Evolutionary conservation across 169 alveolate species (phyloP).

Genomic region (Eimeria praecox): DNA sequence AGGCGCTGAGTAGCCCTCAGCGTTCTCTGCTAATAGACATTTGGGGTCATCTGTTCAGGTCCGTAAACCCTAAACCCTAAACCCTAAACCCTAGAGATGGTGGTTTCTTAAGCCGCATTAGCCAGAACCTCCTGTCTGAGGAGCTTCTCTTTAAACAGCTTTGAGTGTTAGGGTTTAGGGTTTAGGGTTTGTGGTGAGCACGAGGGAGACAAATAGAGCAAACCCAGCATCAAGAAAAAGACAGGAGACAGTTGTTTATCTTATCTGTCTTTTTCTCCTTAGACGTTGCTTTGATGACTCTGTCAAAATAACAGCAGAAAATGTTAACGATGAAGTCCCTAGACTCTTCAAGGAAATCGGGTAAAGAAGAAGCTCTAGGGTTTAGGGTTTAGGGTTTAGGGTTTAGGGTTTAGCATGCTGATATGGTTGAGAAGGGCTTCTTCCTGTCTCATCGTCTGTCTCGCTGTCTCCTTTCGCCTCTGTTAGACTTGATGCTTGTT

Average conservation of each 20-base stretch:
- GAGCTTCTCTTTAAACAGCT: too few species aligned
- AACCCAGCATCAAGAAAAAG: not conserved
- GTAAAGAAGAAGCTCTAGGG: constrained; percentile 24
- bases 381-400: constrained; percentile 55
- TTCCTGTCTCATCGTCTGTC: too few species aligned
- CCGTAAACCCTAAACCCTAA: constrained; percentile 47
- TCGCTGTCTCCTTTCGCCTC: too few species aligned
- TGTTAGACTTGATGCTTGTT: too few species aligned
- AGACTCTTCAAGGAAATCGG: constrained; percentile 81
- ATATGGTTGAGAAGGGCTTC: not conserved
- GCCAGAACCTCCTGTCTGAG: too few species aligned
- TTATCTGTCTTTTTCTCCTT: not conserved
- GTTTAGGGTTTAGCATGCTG: not conserved
- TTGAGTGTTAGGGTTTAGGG: not conserved
- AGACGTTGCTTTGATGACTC: constrained; percentile 74
- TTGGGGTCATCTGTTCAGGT: constrained; percentile 53
- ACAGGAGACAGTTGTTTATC: not conserved
- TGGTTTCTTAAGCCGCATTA: too few species aligned
- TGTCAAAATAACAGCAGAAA: constrained; percentile 70
- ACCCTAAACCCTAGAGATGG: not conserved
- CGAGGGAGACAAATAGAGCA: not conserved
- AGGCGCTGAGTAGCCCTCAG: constrained; percentile 70
- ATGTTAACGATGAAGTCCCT: constrained; percentile 82
- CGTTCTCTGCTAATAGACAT: constrained; percentile 43
- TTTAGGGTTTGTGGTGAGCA: not conserved